phyloP scores from a whole-genome alignment of 2,329 filamentous ascomycete genomes.

The Monilinia fructicola region DNA sequence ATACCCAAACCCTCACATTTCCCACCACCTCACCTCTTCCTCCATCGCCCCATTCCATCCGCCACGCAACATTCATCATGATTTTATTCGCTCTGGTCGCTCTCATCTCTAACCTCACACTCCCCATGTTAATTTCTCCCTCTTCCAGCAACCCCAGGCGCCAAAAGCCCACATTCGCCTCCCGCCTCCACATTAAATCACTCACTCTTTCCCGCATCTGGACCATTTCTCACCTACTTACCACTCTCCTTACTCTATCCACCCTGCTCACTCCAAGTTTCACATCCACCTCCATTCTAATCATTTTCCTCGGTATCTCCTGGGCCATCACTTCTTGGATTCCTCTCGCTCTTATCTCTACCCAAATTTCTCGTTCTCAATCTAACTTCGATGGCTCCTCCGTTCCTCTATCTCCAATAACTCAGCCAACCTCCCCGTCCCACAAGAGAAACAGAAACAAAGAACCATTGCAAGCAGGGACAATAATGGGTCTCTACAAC shows the following conservation, averaged over 20 bases:
- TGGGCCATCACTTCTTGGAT: constrained; percentile 24
- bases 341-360: constrained; percentile 21
- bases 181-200: background rate
- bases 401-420: background rate
- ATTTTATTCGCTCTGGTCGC: constrained; percentile 21
- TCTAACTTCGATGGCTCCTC: background rate
- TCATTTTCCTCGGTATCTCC: constrained; percentile 20
- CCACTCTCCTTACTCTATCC: constrained; percentile 7
- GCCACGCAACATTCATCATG: constrained; percentile 20
- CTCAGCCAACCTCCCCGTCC: background rate
- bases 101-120: constrained; percentile 16
- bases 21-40: background rate
- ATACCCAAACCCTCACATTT: background rate
- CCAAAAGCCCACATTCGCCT: background rate
- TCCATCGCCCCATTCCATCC: constrained; percentile 20
- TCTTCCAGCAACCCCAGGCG: background rate
- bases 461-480: constrained; percentile 16
- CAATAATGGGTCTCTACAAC: constrained; percentile 23
- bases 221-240: constrained; percentile 19
- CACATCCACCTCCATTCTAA: constrained; percentile 5
- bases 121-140: constrained; percentile 16
- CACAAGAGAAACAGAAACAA: background rate
- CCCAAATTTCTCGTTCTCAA: constrained; percentile 18
- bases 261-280: constrained; percentile 17
- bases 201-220: constrained; percentile 19